Evolutionary conservation across 1,139 yeast species (phyloP).

Genomic region (Suhomyces atakaporum): DNA sequence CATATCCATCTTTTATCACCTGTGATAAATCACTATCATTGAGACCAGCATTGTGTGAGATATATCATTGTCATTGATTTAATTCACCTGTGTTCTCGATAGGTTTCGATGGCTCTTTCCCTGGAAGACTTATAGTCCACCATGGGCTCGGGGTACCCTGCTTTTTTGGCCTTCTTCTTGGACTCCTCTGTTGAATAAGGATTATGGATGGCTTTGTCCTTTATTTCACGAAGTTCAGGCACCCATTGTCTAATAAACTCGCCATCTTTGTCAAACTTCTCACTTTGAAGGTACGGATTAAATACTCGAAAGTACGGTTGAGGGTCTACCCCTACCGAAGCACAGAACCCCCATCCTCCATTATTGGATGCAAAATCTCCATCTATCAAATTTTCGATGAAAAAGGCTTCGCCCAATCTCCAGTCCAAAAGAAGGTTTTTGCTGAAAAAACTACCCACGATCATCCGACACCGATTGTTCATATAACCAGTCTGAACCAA

Average conservation of each 20-base stretch:
- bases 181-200: slow-evolving; percentile 31
- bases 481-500: slow-evolving; percentile 51
- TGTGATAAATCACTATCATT: too few relatives aligned
- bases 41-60: too few relatives aligned
- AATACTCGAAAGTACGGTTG: slow-evolving; percentile 60
- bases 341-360: slow-evolving; percentile 61
- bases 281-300: slow-evolving; percentile 54
- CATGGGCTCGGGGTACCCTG: slow-evolving; percentile 45
- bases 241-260: slow-evolving; percentile 51
- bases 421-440: slow-evolving; percentile 56
- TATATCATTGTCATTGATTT: neutral
- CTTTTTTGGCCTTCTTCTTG: slow-evolving; percentile 18
- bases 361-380: slow-evolving; percentile 56
- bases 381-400: slow-evolving; percentile 50
- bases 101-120: slow-evolving; percentile 40
- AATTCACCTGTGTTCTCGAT: slow-evolving; percentile 32
- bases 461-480: slow-evolving; percentile 57
- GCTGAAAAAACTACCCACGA: slow-evolving; percentile 52
- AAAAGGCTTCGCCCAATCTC: slow-evolving; percentile 56
- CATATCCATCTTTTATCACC: too few relatives aligned
- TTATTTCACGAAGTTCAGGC: slow-evolving; percentile 43
- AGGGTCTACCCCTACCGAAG: slow-evolving; percentile 53
- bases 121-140: slow-evolving; percentile 40
- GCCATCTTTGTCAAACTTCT: slow-evolving; percentile 50
- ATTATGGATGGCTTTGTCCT: slow-evolving; percentile 35